A percentile compares a stretch with the other conserved stretches of the same genome.
These are phyloP conservation scores for Xylariaceae sp. DNA, from an alignment of 2,329 filamentous ascomycete genomes.

Conservation along the genomic window DNA sequence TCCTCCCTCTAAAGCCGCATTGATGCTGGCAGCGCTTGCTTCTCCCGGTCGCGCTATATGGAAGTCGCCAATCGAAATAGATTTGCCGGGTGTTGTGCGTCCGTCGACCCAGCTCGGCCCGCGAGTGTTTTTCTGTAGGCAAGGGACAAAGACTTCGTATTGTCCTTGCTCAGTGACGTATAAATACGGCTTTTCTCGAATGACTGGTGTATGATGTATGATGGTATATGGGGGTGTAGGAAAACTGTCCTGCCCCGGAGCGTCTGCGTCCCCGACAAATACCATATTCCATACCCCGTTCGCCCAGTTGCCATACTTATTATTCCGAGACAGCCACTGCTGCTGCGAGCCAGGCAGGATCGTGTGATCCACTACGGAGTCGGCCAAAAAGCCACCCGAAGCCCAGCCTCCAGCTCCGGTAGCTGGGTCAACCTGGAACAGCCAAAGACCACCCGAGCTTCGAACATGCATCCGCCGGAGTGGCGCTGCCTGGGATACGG, in stretches of 20 bases:
- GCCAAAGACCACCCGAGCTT: constrained; percentile 31
- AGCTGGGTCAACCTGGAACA: constrained; percentile 32
- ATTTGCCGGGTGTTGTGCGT: constrained; percentile 25
- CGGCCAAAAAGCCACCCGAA: constrained; percentile 32
- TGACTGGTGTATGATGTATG: constrained; percentile 26
- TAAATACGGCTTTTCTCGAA: constrained; percentile 33
- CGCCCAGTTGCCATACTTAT: constrained; percentile 31
- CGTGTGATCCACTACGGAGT: constrained; percentile 29
- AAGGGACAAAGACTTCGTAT: constrained; percentile 30
- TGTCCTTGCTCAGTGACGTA: constrained; percentile 21
- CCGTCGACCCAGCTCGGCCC: constrained; percentile 29
- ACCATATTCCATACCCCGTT: constrained; percentile 35
- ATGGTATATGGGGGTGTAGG: constrained; percentile 30
- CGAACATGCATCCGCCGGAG: constrained; percentile 30
- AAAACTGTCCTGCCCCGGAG: constrained; percentile 28
- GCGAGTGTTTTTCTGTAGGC: constrained; percentile 25
- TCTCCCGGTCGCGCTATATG: constrained; percentile 25
- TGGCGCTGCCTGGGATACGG: constrained; percentile 32
- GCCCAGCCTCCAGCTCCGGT: constrained; percentile 32
- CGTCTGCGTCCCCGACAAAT: constrained; percentile 29
- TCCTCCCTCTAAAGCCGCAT: constrained; percentile 26
- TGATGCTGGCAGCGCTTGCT: constrained; percentile 25
- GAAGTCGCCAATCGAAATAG: constrained; percentile 28
- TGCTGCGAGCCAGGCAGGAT: constrained; percentile 33
- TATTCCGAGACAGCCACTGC: constrained; percentile 33